Percentiles rank a stretch among this genome's conserved stretches.
Evolutionary conservation across 139 green algal genomes (phyloP).

Genomic region (Raphidocelis subcapitata): DNA sequence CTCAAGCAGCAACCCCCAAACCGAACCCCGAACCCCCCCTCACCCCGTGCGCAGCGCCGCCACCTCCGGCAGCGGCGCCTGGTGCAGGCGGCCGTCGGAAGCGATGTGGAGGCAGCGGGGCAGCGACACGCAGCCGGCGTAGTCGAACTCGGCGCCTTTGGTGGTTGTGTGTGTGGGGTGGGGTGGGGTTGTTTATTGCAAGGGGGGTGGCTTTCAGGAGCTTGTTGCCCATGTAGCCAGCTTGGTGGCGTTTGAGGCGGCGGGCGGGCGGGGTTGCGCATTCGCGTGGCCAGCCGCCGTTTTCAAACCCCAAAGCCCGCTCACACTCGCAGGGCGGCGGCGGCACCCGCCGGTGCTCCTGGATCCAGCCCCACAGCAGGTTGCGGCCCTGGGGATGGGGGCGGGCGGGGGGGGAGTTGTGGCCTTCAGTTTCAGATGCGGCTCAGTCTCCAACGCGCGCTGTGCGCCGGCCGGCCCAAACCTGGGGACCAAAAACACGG

Average conservation of each 20-base stretch:
- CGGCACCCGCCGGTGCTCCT: conserved; percentile 63
- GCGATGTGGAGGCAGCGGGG: conserved; percentile 54
- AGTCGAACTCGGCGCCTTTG: conserved; percentile 22
- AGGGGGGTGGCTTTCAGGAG: no score
- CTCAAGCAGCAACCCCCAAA: background rate
- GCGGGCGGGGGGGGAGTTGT: background rate
- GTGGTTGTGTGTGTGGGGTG: no score
- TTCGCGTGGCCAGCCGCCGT: no score
- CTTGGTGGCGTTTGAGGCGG: no score
- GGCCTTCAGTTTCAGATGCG: background rate
- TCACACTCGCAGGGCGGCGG: conserved; percentile 29
- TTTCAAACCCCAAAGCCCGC: no score
- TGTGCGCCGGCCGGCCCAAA: no score
- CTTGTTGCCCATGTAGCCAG: no score
- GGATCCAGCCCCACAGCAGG: conserved; percentile 80
- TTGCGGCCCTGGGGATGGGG: conserved; percentile 50
- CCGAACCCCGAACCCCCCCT: background rate
- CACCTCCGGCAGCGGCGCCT: conserved; percentile 41
- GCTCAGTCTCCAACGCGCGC: no score
- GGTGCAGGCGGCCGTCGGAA: conserved; percentile 37
- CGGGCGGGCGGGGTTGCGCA: no score
- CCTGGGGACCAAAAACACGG: no score
- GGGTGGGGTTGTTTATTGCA: no score
- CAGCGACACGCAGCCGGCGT: conserved; percentile 65
- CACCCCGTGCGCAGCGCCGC: conserved; percentile 22